Base-by-base conservation (phyloP, 2,329 filamentous ascomycete species). In the Corniculantispora saksenae region DNA sequence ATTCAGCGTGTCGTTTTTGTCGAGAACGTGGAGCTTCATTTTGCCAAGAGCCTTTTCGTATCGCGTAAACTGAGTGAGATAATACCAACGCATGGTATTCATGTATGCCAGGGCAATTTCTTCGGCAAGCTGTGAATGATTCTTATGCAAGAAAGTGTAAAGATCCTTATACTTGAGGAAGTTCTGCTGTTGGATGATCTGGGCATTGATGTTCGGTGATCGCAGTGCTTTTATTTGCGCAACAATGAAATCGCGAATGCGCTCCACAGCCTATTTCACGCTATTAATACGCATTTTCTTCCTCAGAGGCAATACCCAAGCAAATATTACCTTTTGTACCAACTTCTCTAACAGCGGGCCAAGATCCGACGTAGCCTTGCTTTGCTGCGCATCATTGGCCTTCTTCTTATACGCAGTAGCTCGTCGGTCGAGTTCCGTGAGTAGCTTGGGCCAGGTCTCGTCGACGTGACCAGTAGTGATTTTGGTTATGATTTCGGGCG, bases 41-140 rank as follows among this genome's bases (percentile, higher is more conserved):
- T 93, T 96, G 63, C 91, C 89, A 7, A 99, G 82, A 0, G 95
- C 89, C 70, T 89, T 89, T 68, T 91, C 88, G 76, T 99, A 99
- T 40, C 94, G 89, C 3, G 87, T 89, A 74, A 99, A 99, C 75
- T 97, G 92, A 69, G 91, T 95, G 61, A 91, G 80, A 75, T 98
- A 98, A 74, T 99, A 99, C 95, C 95, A 99, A 61, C 93, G 88
- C 93, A 99, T 99, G 0, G 96, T 99, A 76, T 97, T 97, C 80
- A 96, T 90, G 73, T 99, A 99, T 3, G 96, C 95, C 75, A 93
- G 91, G 10, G 89, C 89, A 69, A 99, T 97, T 77, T 99, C 92
- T 61, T 94, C 90, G 10, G 92, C 93, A 7, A 99, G 86, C n/a
- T 87, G 84, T 1, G 91, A 82, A 72, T 98, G 93, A 69, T 94